Evolutionary conservation across 202 grass and related monocot species (phyloP), one percentile per base, ranked within the genome.

Genomic region (Saccharum hybrid): DNA sequence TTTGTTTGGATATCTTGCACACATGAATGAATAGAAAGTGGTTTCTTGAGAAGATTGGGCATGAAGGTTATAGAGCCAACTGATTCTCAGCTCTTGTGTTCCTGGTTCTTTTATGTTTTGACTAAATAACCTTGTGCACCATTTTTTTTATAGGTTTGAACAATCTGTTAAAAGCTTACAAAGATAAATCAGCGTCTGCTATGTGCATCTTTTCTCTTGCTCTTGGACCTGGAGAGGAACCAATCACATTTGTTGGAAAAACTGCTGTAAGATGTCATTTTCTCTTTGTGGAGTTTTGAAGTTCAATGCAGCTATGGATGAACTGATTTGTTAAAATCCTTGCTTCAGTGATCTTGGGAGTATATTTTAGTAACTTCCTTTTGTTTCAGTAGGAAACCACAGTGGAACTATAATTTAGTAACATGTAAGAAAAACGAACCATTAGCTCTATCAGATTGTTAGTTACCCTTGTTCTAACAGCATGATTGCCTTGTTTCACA

Each of bases 181-280:
- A 99, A 86, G 96, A 96, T 84, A 99, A 99, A 90, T 96, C 96
- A 75, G 93, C 96, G 37, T 96, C 88, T 92, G 93, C 96, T 63
- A 94, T 96, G 89, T 96, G 96, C 82, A 94, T 96, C 46, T 99
- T 96, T 92, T 96, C 96, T 66, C 91, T 96, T 87, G 91, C 91
- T 89, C 93, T 99, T 89, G 96, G 89, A 80, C 96, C 93, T 59
- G 74, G 74, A 76, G 86, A 90, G 34, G 96, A 96, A 69, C 93
- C 96, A 43, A 84, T 96, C 78, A 91, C 93, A 66, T 96, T 99
- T 80, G 62, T 92, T 46, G 93, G 96, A 26, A 99, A 94, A 87
- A 99, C 93, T 88, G 72, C 42, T 56, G 96, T 99, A 90, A 68
- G 56, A 77, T 73, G 2, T 13, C 12, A 46, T 73, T 64, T 75